Evolutionary conservation across 441 rosid species (phyloP), one percentile per base, ranked within the genome.

Genomic region (Arabidopsis hybrid): DNA sequence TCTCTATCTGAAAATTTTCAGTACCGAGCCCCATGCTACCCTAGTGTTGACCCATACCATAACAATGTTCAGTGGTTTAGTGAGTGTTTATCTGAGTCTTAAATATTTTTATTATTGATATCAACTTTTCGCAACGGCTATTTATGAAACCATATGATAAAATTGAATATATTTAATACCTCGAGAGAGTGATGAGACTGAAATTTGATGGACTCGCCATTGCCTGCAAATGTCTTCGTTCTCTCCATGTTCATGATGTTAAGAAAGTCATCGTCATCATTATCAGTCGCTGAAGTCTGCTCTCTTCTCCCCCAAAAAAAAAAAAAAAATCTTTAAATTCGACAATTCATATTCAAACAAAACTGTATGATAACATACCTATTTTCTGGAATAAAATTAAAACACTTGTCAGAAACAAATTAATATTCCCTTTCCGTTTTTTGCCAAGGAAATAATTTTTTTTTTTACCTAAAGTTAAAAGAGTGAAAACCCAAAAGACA

Each of bases 401-500:
- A 76, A 69, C 46, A 69, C 55, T 21, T 77, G 80, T 77, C 80
- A 77, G 80, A 51, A 65, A 58, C 67, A 76, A 76, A 76, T 63
- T 56, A 76, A 71, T 77, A 77, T 65, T 71, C 71, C 43, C 60
- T 76, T 62, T 63, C 71, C 75, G 56, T 56, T 69, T 67, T 13
- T 29, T 38, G 51, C 62, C 51, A 36, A 38, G n/a, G 57, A 4
- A 3, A 14, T 12, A n/a, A 46, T 76, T 76, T 21, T 21, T 21
- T 21, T 21, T 21, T 21, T 21, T 21, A 76, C 80, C 80, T 70
- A 71, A 76, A 70, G 80, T 65, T 69, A 39, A 76, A 76, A 70
- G 71, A 76, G 79, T 70, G 71, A 76, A 70, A 76, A 6, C 79
- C 80, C 62, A 77, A 77, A 71, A 71, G 77, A 71, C 80, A 71